Percentiles rank a stretch among this genome's conserved stretches.
Evolutionary conservation across 495 filamentous ascomycete genomes (phyloP).

Genomic region (Xylaria curta): DNA sequence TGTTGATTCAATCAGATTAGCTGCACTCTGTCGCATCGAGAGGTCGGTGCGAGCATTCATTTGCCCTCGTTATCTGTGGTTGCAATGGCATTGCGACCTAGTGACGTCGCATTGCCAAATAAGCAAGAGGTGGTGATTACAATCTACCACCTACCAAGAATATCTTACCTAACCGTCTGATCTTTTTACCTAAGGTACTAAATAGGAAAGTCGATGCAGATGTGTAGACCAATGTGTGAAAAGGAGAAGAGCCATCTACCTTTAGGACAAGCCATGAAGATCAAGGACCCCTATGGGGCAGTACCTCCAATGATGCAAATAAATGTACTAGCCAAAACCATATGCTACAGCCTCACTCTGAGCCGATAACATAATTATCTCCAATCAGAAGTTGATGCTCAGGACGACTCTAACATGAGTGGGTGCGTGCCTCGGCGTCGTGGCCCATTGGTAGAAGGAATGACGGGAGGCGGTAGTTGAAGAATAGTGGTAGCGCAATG

Average conservation of each 20-base stretch:
- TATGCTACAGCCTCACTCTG: neutral
- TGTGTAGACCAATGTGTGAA: neutral
- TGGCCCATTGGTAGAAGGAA: neutral
- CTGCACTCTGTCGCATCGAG: neutral
- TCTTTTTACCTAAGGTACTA: constrained; percentile 4
- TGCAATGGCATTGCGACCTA: constrained; percentile 1
- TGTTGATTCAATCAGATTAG: neutral
- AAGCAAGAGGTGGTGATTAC: constrained; percentile 5
- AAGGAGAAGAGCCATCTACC: neutral
- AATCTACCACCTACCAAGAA: too few species aligned
- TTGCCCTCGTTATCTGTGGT: neutral
- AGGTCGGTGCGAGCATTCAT: constrained; percentile 4
- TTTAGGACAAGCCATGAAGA: neutral
- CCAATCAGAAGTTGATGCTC: neutral
- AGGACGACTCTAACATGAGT: neutral
- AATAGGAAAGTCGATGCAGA: neutral
- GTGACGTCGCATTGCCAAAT: constrained; percentile 16
- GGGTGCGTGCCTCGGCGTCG: constrained; percentile 4
- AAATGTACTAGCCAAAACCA: neutral
- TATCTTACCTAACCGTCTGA: constrained; percentile 7
- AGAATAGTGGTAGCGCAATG: neutral
- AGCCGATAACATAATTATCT: neutral
- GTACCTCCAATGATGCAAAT: neutral
- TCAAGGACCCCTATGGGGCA: neutral
- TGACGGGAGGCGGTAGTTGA: neutral